Base-by-base conservation (phyloP, 371 early-diverging fungal genomes). In the Coemansia sp. region DNA sequence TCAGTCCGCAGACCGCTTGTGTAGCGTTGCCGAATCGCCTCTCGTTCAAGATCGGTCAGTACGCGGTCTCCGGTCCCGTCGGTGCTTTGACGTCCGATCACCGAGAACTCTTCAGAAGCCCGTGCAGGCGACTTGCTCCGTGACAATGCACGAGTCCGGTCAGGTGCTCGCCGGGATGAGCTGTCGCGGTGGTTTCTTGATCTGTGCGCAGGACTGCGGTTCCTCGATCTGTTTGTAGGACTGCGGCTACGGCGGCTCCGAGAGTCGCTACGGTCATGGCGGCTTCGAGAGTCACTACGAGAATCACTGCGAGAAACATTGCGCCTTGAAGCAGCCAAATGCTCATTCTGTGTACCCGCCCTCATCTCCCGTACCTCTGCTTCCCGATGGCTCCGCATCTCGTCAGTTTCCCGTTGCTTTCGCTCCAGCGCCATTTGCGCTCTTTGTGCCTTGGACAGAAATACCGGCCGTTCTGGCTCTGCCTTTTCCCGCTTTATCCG, bases 361-460 rank as follows among this genome's bases (percentile, higher is more conserved):
- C 29, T 29, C 4, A 65, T 54, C 23, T 55, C 57, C 58, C 85
- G 81, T 32, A 89, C 82, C 36, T 92, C 91, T 21, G 81, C 85
- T 5, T 87, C 88, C 55, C 90, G 87, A 9, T 70, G 78, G 17
- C 75, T 67, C 28, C 89, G 84, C 67, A 83, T 67, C 26, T 86
- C 88, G 59, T 94, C 93, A 0, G 93, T 94, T 69, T 95, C 92
- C 61, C 86, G 85, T 73, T 91, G 89, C 29, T 93, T 83, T 39
- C 84, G 83, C 62, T 95, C 92, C 53, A 97, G 72, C 1, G 98
- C 98, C 17, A 92, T 58, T 64, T 89, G 83, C 4, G 90, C 92
- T n/a, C 97, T 86, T 71, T 97, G 91, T 73, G 91, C 94, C 75
- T 97, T 97, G 12, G 92, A 91, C 63, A 97, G 70, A 61, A 96